Conservation (phyloP, 805 yeast species). For the Dipodascus albidus region DNA sequence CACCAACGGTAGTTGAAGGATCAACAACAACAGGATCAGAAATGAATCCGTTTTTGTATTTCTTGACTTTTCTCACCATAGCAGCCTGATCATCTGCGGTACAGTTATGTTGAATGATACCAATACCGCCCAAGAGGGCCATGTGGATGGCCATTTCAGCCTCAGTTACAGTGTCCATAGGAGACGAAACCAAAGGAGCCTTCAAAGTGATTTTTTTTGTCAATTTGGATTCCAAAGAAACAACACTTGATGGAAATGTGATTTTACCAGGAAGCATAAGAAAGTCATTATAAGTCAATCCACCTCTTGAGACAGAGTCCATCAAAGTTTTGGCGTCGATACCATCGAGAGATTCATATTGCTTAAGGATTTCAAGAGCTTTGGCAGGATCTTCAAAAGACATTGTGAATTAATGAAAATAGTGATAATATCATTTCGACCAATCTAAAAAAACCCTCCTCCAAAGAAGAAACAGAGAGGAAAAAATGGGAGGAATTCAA, state of each 20-base stretch:
- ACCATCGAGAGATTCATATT: conserved; percentile 72
- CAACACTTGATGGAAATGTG: conserved; percentile 69
- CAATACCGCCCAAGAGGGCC: conserved; percentile 98
- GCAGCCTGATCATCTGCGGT: conserved; percentile 95
- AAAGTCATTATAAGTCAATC: conserved; percentile 94
- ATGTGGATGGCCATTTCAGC: conserved; percentile 94
- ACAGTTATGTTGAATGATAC: conserved; percentile 97
- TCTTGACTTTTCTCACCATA: conserved; percentile 95
- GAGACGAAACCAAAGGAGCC: conserved; percentile 94
- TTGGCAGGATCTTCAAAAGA: conserved; percentile 5
- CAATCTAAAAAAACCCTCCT: neutral
- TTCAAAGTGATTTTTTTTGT: conserved; percentile 87
- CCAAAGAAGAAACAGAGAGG: neutral
- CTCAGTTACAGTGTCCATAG: conserved; percentile 99
- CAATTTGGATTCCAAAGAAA: conserved; percentile 71
- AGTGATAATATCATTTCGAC: neutral
- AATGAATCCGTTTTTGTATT: conserved; percentile 95
- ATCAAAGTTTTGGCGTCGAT: conserved; percentile 71
- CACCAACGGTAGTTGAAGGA: conserved; percentile 67
- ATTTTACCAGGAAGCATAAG: conserved; percentile 92
- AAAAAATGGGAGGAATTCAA: neutral
- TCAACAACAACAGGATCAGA: conserved; percentile 82
- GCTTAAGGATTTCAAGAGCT: conserved; percentile 57
- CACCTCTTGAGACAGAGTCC: conserved; percentile 88
- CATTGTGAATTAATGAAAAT: neutral